Evolutionary conservation across 2,329 filamentous ascomycete genomes (phyloP), one percentile per base, ranked within the genome.

Genomic region (Pyrenophora teres): DNA sequence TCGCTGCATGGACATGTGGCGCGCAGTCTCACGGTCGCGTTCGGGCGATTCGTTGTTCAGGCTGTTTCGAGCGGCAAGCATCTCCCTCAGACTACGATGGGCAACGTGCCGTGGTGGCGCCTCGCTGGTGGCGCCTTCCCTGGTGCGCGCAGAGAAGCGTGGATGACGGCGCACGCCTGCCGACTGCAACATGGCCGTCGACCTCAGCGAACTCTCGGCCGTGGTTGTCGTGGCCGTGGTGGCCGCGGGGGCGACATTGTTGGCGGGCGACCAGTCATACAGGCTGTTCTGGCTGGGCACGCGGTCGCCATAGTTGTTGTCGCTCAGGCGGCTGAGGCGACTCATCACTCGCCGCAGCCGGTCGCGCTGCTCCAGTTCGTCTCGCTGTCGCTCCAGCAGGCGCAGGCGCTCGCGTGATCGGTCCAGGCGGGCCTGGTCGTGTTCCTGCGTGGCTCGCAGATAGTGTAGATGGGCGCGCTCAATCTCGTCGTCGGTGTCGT

Each of bases 221-320:
- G 65, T 50, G 40, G 67, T 49, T 39, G 67, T 63, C 27, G 27
- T 30, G 10, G 27, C 10, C 27, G 27, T 4, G 27, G 27, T 21
- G 25, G 25, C 9, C 6, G 25, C 7, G 6, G 25, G 7, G 27
- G 27, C 9, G 9, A 30, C 65, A 43, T 73, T 64, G 33, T 62
- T 66, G 7, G 76, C 76, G 8, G 83, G 83, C 30, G 82, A 81
- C 83, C 83, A 86, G 66, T 84, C 83, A 69, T 86, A 85, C 37
- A 85, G 71, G 46, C 75, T 79, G 60, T 83, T 81, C 54, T 78
- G 70, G 59, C 77, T 78, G 15, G 83, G 80, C 7, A 80, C 75
- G 42, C 79, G 78, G 57, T 81, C 77, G 52, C 83, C 79, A 61
- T 85, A 85, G 37, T 32, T 50, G 57, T 55, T 60, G 35, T 76